Percentiles rank a stretch among this genome's conserved stretches.
phyloP scores from a whole-genome alignment of 371 early-diverging fungal species.

The Circinella umbellata region DNA sequence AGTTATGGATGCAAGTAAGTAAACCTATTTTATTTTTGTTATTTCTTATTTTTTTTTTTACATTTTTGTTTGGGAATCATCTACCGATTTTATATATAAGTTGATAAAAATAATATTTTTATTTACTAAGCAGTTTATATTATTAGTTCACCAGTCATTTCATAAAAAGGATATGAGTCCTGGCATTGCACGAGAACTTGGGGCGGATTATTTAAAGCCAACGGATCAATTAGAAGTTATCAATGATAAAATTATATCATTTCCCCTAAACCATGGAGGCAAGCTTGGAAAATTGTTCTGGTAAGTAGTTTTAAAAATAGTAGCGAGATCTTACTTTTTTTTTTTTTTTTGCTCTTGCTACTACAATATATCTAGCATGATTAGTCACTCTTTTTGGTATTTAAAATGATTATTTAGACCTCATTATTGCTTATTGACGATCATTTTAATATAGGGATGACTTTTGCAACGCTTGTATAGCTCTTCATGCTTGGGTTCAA shows the following conservation, averaged over 20 bases:
- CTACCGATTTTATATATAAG: no score
- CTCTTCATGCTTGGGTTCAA: slow-evolving; percentile 21
- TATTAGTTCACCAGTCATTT: background rate
- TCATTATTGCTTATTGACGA: no score
- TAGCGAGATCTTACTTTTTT: no score
- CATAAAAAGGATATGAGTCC: slow-evolving; percentile 11
- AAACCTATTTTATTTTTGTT: background rate
- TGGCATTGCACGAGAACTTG: slow-evolving; percentile 12
- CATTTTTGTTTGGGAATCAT: no score
- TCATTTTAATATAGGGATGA: slow-evolving; percentile 25
- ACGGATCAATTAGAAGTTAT: slow-evolving; percentile 10
- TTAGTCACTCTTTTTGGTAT: no score
- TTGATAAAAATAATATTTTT: no score
- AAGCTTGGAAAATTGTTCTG: slow-evolving; percentile 15
- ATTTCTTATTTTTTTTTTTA: background rate
- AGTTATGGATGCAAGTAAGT: slow-evolving; percentile 15
- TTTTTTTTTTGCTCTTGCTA: no score
- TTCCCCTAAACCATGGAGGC: slow-evolving; percentile 27
- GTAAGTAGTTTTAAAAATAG: background rate
- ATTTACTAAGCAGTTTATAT: background rate
- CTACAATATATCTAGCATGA: no score
- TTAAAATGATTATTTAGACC: no score
- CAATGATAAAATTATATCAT: background rate
- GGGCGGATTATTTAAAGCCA: slow-evolving; percentile 8
- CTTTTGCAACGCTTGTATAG: slow-evolving; percentile 23